A percentile compares a stretch with the other conserved stretches of the same genome.
These are phyloP conservation scores for Phaeosphaeria sp. DNA, from an alignment of 2,329 filamentous ascomycete species.

Conservation along the genomic window DNA sequence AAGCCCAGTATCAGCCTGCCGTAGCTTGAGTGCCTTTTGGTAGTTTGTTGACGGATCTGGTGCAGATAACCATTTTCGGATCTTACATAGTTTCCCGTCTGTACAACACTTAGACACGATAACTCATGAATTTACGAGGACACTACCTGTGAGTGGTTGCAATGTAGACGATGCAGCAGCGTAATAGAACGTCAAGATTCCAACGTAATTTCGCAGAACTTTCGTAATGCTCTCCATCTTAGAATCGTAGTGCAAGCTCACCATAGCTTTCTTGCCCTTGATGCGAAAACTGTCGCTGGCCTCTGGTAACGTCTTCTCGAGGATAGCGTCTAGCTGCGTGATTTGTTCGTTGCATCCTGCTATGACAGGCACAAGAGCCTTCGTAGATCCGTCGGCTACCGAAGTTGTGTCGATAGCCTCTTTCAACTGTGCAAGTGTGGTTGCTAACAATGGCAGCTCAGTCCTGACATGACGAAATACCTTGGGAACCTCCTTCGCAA, in stretches of 20 bases:
- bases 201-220: too few species aligned
- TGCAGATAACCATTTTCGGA: conserved; percentile 40
- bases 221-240: too few species aligned
- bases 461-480: conserved; percentile 15
- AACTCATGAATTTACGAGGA: too few species aligned
- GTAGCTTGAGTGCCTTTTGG: conserved; percentile 17
- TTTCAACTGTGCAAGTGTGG: conserved; percentile 11
- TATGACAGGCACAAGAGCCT: conserved; percentile 14
- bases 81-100: background rate
- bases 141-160: too few species aligned
- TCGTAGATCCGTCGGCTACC: conserved; percentile 2
- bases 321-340: conserved; percentile 15
- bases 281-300: conserved; percentile 3
- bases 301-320: conserved; percentile 15
- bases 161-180: too few species aligned
- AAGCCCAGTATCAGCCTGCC: conserved; percentile 17
- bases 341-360: conserved; percentile 17
- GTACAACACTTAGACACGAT: too few species aligned
- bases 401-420: conserved; percentile 7
- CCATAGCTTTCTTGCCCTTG: background rate
- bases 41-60: conserved; percentile 22
- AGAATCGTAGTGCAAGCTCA: conserved; percentile 5
- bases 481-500: conserved; percentile 11
- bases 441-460: conserved; percentile 12
- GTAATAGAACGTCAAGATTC: too few species aligned